Evolutionary conservation across 1,284 basidiomycete genomes (phyloP).

Genomic region (Leccinum colubrinum): DNA sequence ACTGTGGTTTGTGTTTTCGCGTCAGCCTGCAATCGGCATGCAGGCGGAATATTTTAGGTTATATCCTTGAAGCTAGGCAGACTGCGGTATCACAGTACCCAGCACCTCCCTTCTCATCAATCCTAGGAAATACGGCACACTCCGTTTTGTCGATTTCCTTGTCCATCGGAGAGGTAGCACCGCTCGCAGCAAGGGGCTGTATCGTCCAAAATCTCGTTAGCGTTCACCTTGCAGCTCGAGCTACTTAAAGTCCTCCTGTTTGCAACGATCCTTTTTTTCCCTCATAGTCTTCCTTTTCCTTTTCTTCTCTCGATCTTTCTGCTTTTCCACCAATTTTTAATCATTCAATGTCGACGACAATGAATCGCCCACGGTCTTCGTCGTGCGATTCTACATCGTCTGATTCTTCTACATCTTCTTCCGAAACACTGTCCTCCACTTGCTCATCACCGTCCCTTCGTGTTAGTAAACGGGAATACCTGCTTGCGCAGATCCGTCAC

Average conservation of each 20-base stretch:
- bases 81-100: slow-evolving; percentile 6
- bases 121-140: slow-evolving; percentile 1
- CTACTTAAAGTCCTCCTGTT: slow-evolving; percentile 27
- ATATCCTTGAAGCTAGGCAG: slow-evolving; percentile 13
- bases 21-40: slow-evolving; percentile 14
- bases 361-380: slow-evolving; percentile 23
- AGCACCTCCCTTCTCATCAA: not conserved
- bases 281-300: not conserved
- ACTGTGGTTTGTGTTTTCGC: slow-evolving; percentile 12
- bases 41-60: slow-evolving; percentile 5
- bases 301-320: not conserved
- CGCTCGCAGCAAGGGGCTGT: slow-evolving; percentile 15
- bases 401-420: slow-evolving; percentile 20
- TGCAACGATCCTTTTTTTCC: not conserved
- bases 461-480: slow-evolving; percentile 74
- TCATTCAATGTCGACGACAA: slow-evolving; percentile 4
- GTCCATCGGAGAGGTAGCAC: slow-evolving; percentile 1
- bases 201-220: slow-evolving; percentile 1
- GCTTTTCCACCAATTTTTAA: slow-evolving; percentile 1
- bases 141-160: slow-evolving; percentile 8
- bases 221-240: slow-evolving; percentile 3
- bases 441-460: slow-evolving; percentile 26
- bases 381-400: slow-evolving; percentile 24
- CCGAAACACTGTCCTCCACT: slow-evolving; percentile 29
- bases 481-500: slow-evolving; percentile 77